Evolutionary conservation across 306 rosid genomes (phyloP), one percentile per base, ranked within the genome.

Genomic region (Sophora flavescens): DNA sequence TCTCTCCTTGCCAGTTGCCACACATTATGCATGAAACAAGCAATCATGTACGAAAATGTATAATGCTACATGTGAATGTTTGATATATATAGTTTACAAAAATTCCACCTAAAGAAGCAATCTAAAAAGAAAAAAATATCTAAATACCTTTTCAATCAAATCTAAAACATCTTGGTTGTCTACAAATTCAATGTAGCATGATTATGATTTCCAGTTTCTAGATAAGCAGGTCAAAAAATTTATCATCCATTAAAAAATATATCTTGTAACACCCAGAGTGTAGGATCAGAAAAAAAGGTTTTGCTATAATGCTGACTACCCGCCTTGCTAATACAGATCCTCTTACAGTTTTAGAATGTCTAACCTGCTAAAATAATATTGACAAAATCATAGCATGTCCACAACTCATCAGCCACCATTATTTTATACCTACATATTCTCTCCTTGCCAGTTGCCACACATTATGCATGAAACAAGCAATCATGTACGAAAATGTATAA

Each of bases 161-260:
- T 95, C 99, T 68, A 92, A 81, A 71, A 95, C 99, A 80, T 92
- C 97, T 88, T 92, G 97, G 86, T 95, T 95, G 90, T 95, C 99
- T 74, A 95, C 92, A 60, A 92, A 95, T 84, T 95, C 97, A 83
- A 95, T 95, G 81, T 95, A 95, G 15, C 22, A 44, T 32, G 64
- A 73, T 45, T 5, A 15, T 7, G 45, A 38, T 8, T 13, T 52
- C 26, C 48, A 57, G 53, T 36, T 45, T 59, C 26, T 58, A 57
- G 38, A 67, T 51, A 78, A 16, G 8, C 62, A 48, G 12, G 35
- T 59, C 47, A 15, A 38, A 50, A 63, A 32, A 68, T 17, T 51
- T 35, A 69, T n/a, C n/a, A n/a, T 76, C 9, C 52, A 50, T 35
- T 63, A 9, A 63, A 38, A 13, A 8, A 54, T 56, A 64, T 45